A percentile compares a stretch with the other conserved stretches of the same genome.
These are phyloP conservation scores for Nemophila menziesii DNA, from an alignment of 257 asterid genomes.

Conservation along the genomic window DNA sequence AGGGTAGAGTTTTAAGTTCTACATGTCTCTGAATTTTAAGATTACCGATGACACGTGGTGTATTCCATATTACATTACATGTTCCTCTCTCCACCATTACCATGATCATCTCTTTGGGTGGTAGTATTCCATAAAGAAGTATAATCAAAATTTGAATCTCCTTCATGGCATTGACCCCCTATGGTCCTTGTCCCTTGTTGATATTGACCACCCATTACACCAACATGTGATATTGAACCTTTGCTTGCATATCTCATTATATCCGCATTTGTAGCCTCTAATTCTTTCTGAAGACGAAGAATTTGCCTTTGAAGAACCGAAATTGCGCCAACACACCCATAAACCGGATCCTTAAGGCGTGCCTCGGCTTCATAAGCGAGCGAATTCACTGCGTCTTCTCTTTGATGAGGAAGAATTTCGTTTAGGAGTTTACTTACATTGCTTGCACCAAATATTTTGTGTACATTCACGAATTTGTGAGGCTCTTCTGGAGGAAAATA, in stretches of 20 bases:
- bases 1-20: too few relatives aligned
- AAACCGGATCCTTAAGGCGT: constrained; percentile 55
- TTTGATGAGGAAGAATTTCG: constrained; percentile 49
- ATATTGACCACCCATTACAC: constrained; percentile 4
- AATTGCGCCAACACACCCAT: constrained; percentile 76
- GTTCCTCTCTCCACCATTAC: constrained; percentile 1
- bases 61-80: not conserved
- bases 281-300: constrained; percentile 42
- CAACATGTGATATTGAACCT: constrained; percentile 1
- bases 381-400: constrained; percentile 71
- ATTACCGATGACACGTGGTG: not conserved
- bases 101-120: constrained; percentile 11
- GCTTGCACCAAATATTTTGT: constrained; percentile 71
- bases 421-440: constrained; percentile 60
- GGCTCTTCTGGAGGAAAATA: constrained; percentile 84
- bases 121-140: constrained; percentile 13
- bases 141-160: constrained; percentile 21
- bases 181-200: constrained; percentile 6
- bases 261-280: constrained; percentile 62
- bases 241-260: constrained; percentile 31
- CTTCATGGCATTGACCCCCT: constrained; percentile 13
- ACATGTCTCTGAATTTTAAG: too few relatives aligned
- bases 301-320: constrained; percentile 58
- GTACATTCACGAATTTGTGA: constrained; percentile 49
- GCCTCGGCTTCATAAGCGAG: constrained; percentile 82